Evolutionary conservation across 371 early-diverging fungal species (phyloP), one percentile per base, ranked within the genome.

Genomic region (Mucor velutinosus): DNA sequence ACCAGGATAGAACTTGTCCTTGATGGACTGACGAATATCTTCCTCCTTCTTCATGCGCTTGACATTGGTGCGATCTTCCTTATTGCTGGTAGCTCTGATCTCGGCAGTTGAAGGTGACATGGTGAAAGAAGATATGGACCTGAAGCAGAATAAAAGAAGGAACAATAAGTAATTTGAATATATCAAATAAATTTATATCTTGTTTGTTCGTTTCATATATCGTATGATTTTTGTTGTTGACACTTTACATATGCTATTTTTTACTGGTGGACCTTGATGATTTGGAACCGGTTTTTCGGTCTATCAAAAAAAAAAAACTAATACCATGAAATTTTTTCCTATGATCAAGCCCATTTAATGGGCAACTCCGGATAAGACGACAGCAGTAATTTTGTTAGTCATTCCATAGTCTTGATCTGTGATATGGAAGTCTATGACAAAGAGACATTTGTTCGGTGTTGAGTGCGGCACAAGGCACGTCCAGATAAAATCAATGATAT

Each of bases 1-100:
- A 7, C 76, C 82, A 6, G 72, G 67, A 19, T 64, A 67, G 19
- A 82, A 82, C 14, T 67, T 65, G 7, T 67, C 70, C 49, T 76
- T 57, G 17, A 70, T 32, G 3, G 58, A 45, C 32, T 19, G 12
- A 10, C 23, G 30, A 4, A 17, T 35, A 4, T 29, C 4, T 1
- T 47, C 58, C 39, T 69, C 59, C 19, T 57, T 55, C 39, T 75
- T 75, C 25, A 60, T 33, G 30, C 73, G 72, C 61, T 75, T 75
- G 0, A 45, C 23, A 49, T 47, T 35, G 3, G 27, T 58, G 21
- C 56, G 69, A 29, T 63, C 58, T n/a, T 37, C n/a, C 5, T 60
- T 25, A 19, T 58, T 58, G 39, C n/a, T n/a, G 27, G 47, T 19
- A 14, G 47, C 51, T 45, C 57, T 58, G 27, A 27, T 62, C 35